Evolutionary conservation across 352 stramenopile species (phyloP).

Genomic region (Phytophthora pisi): DNA sequence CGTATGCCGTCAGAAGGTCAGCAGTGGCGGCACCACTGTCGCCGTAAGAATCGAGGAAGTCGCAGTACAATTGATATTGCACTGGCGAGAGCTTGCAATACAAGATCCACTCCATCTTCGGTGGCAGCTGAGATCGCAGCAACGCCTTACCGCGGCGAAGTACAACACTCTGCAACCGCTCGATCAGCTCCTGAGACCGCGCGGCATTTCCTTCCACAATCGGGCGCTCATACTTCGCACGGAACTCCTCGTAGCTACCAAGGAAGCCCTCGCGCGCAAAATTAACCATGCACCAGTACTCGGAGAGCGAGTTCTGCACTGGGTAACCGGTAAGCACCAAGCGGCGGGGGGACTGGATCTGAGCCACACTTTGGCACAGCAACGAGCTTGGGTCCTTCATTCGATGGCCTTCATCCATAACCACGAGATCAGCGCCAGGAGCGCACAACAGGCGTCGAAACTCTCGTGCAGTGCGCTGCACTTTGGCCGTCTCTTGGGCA

Average conservation of each 20-base stretch:
- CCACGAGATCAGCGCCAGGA: conserved; percentile 77
- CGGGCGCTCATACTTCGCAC: conserved; percentile 76
- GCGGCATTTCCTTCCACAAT: conserved; percentile 74
- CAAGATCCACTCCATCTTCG: conserved; percentile 88
- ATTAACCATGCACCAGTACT: conserved; percentile 93
- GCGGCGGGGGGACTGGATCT: conserved; percentile 77
- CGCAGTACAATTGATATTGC: conserved; percentile 82
- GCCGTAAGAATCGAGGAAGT: conserved; percentile 68
- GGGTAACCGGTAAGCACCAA: conserved; percentile 95
- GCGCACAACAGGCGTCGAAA: conserved; percentile 60
- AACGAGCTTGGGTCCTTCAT: conserved; percentile 89
- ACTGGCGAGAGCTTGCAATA: conserved; percentile 84
- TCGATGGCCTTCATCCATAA: conserved; percentile 89
- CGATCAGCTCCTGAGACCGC: conserved; percentile 72
- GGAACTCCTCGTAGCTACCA: conserved; percentile 77
- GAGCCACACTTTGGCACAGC: conserved; percentile 78
- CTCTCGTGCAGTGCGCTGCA: conserved; percentile 60
- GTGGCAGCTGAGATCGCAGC: conserved; percentile 73
- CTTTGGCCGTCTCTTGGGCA: conserved; percentile 50
- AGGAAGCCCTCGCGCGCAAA: conserved; percentile 82
- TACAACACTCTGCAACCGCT: conserved; percentile 68
- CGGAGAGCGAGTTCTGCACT: conserved; percentile 94
- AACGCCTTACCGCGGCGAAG: conserved; percentile 72
- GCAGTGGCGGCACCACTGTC: conserved; percentile 46
- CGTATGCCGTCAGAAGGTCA: conserved; percentile 82